These are phyloP conservation scores for Cystobasidium sp. DNA, from an alignment of 1,284 basidiomycete genomes.

Conservation along the genomic window DNA sequence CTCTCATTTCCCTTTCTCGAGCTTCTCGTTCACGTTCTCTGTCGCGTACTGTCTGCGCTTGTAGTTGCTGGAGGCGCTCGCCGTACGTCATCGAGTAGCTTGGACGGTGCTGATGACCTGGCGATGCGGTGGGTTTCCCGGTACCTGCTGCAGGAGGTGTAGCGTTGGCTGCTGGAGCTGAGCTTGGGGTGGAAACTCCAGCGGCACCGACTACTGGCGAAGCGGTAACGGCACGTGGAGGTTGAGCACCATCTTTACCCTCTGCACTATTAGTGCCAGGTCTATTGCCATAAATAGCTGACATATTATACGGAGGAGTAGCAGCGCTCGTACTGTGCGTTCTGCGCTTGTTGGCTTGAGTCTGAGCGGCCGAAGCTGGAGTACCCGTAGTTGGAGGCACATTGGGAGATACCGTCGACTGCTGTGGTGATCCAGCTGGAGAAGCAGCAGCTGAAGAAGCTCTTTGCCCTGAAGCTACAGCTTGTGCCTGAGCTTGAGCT, in stretches of 20 bases:
- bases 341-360: conserved; percentile 21
- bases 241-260: conserved; percentile 12
- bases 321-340: conserved; percentile 21
- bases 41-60: conserved; percentile 15
- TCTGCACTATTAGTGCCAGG: neutral
- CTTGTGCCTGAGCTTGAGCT: conserved; percentile 25
- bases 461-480: neutral
- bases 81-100: conserved; percentile 33
- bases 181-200: neutral
- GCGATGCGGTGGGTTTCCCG: neutral
- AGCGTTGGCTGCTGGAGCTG: neutral
- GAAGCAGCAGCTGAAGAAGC: conserved; percentile 1
- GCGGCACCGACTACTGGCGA: conserved; percentile 17
- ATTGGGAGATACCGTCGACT: neutral
- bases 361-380: conserved; percentile 3
- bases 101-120: conserved; percentile 21
- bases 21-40: conserved; percentile 18
- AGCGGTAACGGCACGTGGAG: conserved; percentile 20
- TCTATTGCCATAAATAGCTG: conserved; percentile 19
- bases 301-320: conserved; percentile 16
- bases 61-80: conserved; percentile 19
- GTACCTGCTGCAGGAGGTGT: neutral
- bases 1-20: conserved; percentile 24
- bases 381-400: neutral
- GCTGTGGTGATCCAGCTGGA: conserved; percentile 10